Evolutionary conservation across 768 basidiomycete genomes (phyloP), one percentile per base, ranked within the genome.

Genomic region (Tricholoma matsutake): DNA sequence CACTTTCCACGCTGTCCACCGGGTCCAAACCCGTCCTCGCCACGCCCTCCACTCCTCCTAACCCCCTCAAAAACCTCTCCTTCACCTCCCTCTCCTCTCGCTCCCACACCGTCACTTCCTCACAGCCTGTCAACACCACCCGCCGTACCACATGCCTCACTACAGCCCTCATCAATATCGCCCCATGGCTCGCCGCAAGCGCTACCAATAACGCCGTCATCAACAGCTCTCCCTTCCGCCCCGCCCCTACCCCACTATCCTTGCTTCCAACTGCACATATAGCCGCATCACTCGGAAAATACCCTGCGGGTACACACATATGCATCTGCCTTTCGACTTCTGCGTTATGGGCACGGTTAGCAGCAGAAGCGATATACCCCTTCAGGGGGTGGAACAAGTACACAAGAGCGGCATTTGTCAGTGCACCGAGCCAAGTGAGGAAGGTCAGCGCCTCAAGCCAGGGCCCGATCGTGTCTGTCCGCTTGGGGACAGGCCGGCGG

Each of bases 371-470:
- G 25, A 53, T 16, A 29, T 53, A 53, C 29, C 51, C 51, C 4
- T 32, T 31, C 51, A 59, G 66, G 16, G 65, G 73, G 37, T 65
- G 86, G 81, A 97, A 96, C 65, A 97, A 86, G 77, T 93, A 95
- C 54, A 96, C 89, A 57, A 99, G 85, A 6, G 95, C 89, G 0
- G 93, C 82, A 73, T 96, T 97, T 29, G 89, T 93, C 31, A 98
- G 77, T 0, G 94, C 88, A 4, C 88, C 87, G 55, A 96, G 78
- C 94, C 95, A 98, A 11, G 93, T 84, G 71, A 99, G 81, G 78
- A 93, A 89, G 6, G 88, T 85, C 61, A 99, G 79, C 11, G 88
- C 85, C 56, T 96, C 88, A 45, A 98, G 84, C 96, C 96, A 99
- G 0, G 94, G 91, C 0, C 96, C 96, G 61, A 98, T 94, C 10